These are phyloP conservation scores for Mucor lusitanicus DNA, from an alignment of 371 early-diverging fungal species.

Conservation along the genomic window DNA sequence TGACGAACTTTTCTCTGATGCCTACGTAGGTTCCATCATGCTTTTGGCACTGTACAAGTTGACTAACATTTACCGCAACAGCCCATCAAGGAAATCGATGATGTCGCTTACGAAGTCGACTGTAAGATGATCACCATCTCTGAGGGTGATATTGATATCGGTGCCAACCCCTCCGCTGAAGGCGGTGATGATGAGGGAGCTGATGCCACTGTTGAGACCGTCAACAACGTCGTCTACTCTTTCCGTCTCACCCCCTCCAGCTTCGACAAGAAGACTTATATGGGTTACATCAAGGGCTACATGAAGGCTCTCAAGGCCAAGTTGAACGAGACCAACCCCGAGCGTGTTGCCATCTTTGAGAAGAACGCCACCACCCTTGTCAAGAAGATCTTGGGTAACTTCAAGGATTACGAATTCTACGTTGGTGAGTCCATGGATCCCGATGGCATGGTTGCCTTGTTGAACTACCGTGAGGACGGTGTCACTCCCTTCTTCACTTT, in stretches of 20 bases:
- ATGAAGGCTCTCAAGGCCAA: constrained; percentile 78
- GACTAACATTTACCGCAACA: constrained; percentile 11
- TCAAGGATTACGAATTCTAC: constrained; percentile 94
- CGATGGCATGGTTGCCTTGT: constrained; percentile 87
- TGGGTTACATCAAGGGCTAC: constrained; percentile 92
- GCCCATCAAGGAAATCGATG: constrained; percentile 68
- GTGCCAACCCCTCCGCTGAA: constrained; percentile 95
- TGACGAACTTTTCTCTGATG: constrained; percentile 93
- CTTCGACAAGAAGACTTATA: constrained; percentile 94
- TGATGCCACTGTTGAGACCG: constrained; percentile 60
- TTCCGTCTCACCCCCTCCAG: constrained; percentile 74
- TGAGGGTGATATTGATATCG: constrained; percentile 84
- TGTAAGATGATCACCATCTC: constrained; percentile 70
- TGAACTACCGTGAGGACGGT: constrained; percentile 96
- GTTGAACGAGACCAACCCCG: constrained; percentile 67
- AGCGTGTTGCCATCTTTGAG: constrained; percentile 73
- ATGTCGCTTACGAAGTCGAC: constrained; percentile 80
- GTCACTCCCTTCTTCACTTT: constrained; percentile 89
- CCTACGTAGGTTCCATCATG: constrained; percentile 58
- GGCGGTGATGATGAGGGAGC: constrained; percentile 68
- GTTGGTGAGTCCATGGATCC: constrained; percentile 86
- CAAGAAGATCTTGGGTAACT: constrained; percentile 80
- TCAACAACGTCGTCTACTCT: constrained; percentile 90
- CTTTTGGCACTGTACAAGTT: not conserved
- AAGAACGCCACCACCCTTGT: constrained; percentile 60